Percentiles rank a stretch among this genome's conserved stretches.
phyloP scores from a whole-genome alignment of 106 monocot genomes.

The Acorus gramineus region DNA sequence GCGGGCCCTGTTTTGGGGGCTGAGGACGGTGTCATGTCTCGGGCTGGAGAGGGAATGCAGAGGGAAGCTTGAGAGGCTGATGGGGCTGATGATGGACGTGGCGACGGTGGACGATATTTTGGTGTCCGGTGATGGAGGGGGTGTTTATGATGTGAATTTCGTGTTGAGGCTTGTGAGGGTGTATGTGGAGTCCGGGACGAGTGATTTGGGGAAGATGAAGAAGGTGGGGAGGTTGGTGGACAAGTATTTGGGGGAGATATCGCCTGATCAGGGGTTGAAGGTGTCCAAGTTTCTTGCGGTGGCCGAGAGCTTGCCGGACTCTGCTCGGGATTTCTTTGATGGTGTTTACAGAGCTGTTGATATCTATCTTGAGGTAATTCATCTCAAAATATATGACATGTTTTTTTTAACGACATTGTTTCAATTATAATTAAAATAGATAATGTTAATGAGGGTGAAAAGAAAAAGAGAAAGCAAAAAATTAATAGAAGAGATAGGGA shows the following conservation, averaged over 20 bases:
- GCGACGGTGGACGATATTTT: slow-evolving; percentile 85
- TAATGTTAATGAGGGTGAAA: too few relatives aligned
- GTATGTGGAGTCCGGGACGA: slow-evolving; percentile 37
- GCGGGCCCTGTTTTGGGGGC: slow-evolving; percentile 73
- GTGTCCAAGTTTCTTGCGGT: slow-evolving; percentile 61
- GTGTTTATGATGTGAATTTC: slow-evolving; percentile 77
- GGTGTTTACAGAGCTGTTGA: slow-evolving; percentile 87
- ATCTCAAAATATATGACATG: neutral
- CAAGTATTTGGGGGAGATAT: slow-evolving; percentile 80
- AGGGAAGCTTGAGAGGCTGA: slow-evolving; percentile 60
- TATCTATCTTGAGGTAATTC: slow-evolving; percentile 78
- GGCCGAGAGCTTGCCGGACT: slow-evolving; percentile 88
- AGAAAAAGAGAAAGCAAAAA: too few relatives aligned
- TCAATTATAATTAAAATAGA: too few relatives aligned
- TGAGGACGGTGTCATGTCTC: slow-evolving; percentile 51
- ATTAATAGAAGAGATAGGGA: too few relatives aligned
- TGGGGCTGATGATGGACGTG: slow-evolving; percentile 57
- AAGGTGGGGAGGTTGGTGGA: slow-evolving; percentile 81
- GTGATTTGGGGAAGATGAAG: slow-evolving; percentile 60
- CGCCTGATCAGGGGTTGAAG: slow-evolving; percentile 79
- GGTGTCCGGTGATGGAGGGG: slow-evolving; percentile 50
- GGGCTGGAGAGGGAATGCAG: slow-evolving; percentile 61
- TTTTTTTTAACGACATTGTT: too few relatives aligned
- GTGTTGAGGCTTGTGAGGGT: slow-evolving; percentile 77
- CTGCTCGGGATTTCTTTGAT: slow-evolving; percentile 80